Evolutionary conservation across 371 early-diverging fungal species (phyloP).

Genomic region (Nematocida ironsii): DNA sequence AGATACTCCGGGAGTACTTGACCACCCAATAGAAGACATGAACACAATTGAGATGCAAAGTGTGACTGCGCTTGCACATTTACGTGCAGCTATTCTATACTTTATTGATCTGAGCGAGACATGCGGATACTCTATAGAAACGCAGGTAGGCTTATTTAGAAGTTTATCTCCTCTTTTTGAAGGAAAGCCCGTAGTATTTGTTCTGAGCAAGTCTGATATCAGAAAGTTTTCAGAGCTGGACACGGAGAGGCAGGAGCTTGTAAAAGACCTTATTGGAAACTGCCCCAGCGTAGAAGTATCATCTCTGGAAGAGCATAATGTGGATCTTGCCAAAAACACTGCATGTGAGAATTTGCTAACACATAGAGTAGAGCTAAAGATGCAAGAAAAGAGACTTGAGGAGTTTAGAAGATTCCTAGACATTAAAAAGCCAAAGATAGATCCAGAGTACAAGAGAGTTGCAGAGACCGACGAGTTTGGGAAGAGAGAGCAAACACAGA

Average conservation of each 20-base stretch:
- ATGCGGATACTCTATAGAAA: conserved; percentile 92
- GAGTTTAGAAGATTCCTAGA: conserved; percentile 66
- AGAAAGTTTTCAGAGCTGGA: conserved; percentile 77
- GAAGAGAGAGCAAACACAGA: conserved; percentile 77
- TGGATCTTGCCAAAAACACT: conserved; percentile 65
- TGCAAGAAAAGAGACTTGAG: conserved; percentile 73
- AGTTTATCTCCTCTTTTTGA: conserved; percentile 94
- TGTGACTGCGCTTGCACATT: conserved; percentile 97
- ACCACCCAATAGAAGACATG: conserved; percentile 96
- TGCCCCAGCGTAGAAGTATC: conserved; percentile 72
- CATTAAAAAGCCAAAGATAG: conserved; percentile 78
- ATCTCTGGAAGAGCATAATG: conserved; percentile 60
- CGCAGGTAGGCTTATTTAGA: conserved; percentile 83
- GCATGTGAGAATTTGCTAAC: conserved; percentile 67
- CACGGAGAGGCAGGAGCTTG: conserved; percentile 73
- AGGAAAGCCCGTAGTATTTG: conserved; percentile 84
- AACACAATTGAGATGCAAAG: conserved; percentile 99
- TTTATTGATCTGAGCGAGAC: conserved; percentile 97
- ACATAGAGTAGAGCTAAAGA: conserved; percentile 65
- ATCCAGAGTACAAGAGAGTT: conserved; percentile 80
- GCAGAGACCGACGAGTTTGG: conserved; percentile 82
- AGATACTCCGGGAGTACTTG: conserved; percentile 99
- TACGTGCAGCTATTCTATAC: conserved; percentile 91
- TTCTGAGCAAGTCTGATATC: conserved; percentile 93
- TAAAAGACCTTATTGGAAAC: conserved; percentile 75